Evolutionary conservation across 176 grass and related monocot species (phyloP).

Genomic region (Aechmea fasciata): DNA sequence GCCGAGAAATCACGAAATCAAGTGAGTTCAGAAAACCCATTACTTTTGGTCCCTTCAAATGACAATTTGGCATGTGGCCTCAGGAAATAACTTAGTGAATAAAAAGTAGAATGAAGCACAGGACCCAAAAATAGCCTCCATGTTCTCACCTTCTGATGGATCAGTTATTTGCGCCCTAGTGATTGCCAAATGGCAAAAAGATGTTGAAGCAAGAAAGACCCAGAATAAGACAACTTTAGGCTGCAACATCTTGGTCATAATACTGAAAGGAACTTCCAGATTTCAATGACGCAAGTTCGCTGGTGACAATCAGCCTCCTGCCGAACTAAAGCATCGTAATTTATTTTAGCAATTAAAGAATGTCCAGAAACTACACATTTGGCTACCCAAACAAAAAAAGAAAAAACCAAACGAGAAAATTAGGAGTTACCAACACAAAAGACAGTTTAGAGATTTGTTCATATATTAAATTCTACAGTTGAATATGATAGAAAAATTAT

Average conservation of each 20-base stretch:
- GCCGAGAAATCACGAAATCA: background rate
- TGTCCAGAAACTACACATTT: background rate
- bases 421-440: too few relatives aligned
- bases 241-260: slow-evolving; percentile 8
- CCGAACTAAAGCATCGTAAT: slow-evolving; percentile 4
- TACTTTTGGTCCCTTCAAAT: background rate
- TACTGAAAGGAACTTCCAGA: slow-evolving; percentile 3
- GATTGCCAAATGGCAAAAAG: slow-evolving; percentile 23
- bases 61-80: background rate
- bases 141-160: slow-evolving; percentile 68
- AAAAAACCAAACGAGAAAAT: too few relatives aligned
- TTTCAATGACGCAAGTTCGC: slow-evolving; percentile 6
- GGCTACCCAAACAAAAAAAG: too few relatives aligned
- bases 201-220: slow-evolving; percentile 25
- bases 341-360: background rate
- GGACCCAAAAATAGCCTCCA: slow-evolving; percentile 4
- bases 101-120: background rate
- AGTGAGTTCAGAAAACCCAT: background rate
- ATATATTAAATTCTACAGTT: too few relatives aligned
- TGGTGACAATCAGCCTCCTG: slow-evolving; percentile 18
- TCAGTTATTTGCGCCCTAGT: slow-evolving; percentile 38
- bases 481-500: too few relatives aligned
- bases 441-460: too few relatives aligned
- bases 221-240: slow-evolving; percentile 10
- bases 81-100: background rate